Percentiles rank a stretch among this genome's conserved stretches.
Conservation (phyloP, 257 asterid genomes). For the Nicotiana sylvestris region DNA sequence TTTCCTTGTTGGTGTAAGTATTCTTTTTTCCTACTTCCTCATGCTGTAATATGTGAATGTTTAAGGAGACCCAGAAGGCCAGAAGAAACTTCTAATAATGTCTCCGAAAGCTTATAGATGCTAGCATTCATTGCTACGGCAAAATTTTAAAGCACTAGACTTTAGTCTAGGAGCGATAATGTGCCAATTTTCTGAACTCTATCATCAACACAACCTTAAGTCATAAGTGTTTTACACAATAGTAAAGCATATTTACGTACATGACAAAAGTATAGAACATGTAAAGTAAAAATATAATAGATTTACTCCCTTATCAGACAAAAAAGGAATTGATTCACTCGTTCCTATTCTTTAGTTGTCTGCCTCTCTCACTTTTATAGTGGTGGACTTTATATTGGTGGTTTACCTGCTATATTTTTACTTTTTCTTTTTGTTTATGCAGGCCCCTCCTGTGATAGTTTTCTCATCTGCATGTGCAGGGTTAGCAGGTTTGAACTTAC, state of each 20-base stretch:
- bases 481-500: constrained; percentile 55
- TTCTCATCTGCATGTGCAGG: constrained; percentile 95
- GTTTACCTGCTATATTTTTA: neutral
- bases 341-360: neutral
- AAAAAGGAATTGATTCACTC: neutral
- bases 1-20: constrained; percentile 81
- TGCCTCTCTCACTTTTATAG: neutral
- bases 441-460: constrained; percentile 87
- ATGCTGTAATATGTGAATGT: neutral
- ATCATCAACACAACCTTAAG: neutral
- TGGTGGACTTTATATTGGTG: neutral
- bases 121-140: neutral
- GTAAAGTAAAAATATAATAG: neutral
- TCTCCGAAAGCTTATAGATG: neutral
- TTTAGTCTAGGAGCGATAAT: neutral
- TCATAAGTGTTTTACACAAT: neutral
- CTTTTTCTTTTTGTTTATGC: constrained; percentile 25
- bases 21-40: constrained; percentile 9
- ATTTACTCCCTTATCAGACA: no score
- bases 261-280: neutral
- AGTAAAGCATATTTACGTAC: neutral
- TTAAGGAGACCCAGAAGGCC: neutral
- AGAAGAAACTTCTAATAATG: neutral
- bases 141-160: neutral
- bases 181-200: neutral